phyloP scores from a whole-genome alignment of 2,329 filamentous ascomycete species.

The Elsinoe ampelina region DNA sequence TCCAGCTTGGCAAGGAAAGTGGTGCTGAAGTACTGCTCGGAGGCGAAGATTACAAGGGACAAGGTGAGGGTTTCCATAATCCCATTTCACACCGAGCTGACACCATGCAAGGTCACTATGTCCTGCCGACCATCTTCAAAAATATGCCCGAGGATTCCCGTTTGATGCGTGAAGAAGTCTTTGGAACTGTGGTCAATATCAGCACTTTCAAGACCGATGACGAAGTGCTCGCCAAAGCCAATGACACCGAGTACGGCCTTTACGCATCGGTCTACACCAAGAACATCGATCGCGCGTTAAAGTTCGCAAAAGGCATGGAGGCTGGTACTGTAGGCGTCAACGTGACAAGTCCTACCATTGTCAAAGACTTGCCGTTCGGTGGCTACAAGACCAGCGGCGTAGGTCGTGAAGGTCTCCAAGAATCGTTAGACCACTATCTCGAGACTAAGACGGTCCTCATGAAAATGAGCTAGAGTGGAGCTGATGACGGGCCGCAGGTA shows the following conservation, averaged over 20 bases:
- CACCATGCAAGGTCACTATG: constrained; percentile 31
- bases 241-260: constrained; percentile 31
- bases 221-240: constrained; percentile 29
- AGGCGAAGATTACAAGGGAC: constrained; percentile 6
- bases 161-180: constrained; percentile 30
- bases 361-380: constrained; percentile 33
- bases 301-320: constrained; percentile 33
- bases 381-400: constrained; percentile 27
- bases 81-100: background rate
- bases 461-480: background rate
- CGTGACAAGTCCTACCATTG: constrained; percentile 29
- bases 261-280: constrained; percentile 32
- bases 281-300: constrained; percentile 29
- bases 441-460: constrained; percentile 15
- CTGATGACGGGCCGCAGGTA: background rate
- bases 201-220: constrained; percentile 29
- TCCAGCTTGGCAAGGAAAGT: constrained; percentile 26
- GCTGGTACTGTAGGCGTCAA: constrained; percentile 34
- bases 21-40: background rate
- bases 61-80: background rate
- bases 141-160: constrained; percentile 33
- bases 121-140: constrained; percentile 41
- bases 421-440: constrained; percentile 10
- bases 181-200: constrained; percentile 31
- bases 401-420: constrained; percentile 8